These are phyloP conservation scores for Dryas drummondii DNA, from an alignment of 306 rosid genomes.

Conservation along the genomic window DNA sequence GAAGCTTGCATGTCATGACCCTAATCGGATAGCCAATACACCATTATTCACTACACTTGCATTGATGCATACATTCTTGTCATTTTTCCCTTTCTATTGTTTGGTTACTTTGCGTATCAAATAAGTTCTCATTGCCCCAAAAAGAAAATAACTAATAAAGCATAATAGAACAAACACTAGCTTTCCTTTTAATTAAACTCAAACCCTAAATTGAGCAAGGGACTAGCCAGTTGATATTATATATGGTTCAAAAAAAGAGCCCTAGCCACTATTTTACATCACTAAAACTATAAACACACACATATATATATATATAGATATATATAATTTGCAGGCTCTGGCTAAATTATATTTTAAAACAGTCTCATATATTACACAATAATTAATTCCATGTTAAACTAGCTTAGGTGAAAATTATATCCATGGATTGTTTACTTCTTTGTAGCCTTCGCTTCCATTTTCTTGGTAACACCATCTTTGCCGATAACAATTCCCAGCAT, in stretches of 20 bases:
- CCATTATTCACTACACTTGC: background rate
- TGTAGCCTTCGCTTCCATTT: constrained; percentile 20
- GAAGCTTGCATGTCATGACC: too few relatives aligned
- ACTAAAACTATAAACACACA: background rate
- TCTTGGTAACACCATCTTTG: constrained; percentile 50
- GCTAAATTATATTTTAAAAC: background rate
- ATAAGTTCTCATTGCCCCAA: background rate
- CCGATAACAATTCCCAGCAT: constrained; percentile 51
- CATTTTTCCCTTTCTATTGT: background rate
- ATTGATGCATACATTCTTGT: background rate
- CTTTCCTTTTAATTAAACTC: background rate
- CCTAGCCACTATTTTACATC: background rate
- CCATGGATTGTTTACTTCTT: constrained; percentile 3
- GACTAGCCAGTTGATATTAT: background rate
- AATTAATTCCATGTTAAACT: background rate
- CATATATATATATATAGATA: background rate
- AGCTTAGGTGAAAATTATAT: background rate
- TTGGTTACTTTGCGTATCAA: background rate
- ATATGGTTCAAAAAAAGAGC: constrained; percentile 9
- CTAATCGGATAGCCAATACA: background rate
- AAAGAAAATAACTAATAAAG: background rate
- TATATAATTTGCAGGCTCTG: constrained; percentile 4
- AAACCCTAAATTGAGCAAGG: background rate
- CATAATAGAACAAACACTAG: background rate
- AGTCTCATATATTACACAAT: background rate